These are phyloP conservation scores for Diddensiella santjacobensis DNA, from an alignment of 805 yeast species.

Conservation along the genomic window DNA sequence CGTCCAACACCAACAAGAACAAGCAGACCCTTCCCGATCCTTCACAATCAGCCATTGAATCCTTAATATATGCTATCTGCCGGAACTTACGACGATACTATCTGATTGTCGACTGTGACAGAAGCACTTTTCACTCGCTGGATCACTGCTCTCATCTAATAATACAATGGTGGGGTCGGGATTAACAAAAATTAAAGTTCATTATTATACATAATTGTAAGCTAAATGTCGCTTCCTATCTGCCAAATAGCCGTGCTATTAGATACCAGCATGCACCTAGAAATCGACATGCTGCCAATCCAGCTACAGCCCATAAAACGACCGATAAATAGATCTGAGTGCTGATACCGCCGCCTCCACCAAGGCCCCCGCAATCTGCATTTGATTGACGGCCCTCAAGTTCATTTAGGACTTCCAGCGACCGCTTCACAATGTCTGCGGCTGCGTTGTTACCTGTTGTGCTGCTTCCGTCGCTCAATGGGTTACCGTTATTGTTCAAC, in stretches of 20 bases:
- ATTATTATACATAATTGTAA: background rate
- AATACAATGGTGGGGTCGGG: background rate
- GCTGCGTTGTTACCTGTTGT: conserved; percentile 24
- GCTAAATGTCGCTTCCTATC: conserved; percentile 16
- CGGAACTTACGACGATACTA: conserved; percentile 57
- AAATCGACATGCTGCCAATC: conserved; percentile 79
- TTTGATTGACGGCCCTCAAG: conserved; percentile 2
- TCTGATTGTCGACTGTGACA: conserved; percentile 70
- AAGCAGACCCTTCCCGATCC: conserved; percentile 70
- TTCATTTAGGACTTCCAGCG: conserved; percentile 5
- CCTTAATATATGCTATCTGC: too few relatives aligned
- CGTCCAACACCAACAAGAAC: conserved; percentile 80
- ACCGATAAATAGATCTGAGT: conserved; percentile 64
- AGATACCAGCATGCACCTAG: conserved; percentile 67
- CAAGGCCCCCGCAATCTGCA: conserved; percentile 19
- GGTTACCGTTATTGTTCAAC: conserved; percentile 30
- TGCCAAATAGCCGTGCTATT: conserved; percentile 33
- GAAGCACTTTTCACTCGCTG: conserved; percentile 88
- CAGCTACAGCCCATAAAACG: conserved; percentile 90
- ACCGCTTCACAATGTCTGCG: conserved; percentile 27
- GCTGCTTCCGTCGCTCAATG: conserved; percentile 10
- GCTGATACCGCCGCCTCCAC: conserved; percentile 20
- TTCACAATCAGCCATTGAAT: conserved; percentile 16
- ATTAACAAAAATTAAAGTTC: background rate
- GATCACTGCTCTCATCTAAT: conserved; percentile 76